Evolutionary conservation across 768 basidiomycete species (phyloP), one percentile per base, ranked within the genome.

Genomic region (Boletus coccyginus): DNA sequence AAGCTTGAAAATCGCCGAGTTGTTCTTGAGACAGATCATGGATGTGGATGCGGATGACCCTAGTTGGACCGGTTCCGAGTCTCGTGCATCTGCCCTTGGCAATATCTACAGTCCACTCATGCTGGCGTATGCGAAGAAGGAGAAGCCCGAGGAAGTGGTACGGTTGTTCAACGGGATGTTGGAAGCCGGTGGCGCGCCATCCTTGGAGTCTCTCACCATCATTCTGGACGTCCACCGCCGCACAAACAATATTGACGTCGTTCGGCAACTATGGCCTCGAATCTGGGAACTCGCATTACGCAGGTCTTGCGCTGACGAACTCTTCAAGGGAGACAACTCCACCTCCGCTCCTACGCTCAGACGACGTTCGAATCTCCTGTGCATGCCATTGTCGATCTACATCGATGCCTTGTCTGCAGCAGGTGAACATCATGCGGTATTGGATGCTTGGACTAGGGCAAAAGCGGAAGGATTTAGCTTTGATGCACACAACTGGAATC

Each of bases 401-500:
- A 83, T 97, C 57, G 86, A 92, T 60, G 79, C 83, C 7, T 74
- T 95, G 49, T 90, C 92, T 3, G 71, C 75, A 4, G 80, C 79
- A 0, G 88, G 87, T 2, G 66, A 75, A 38, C 87, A 94, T 62
- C 59, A 66, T 9, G 81, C 85, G 56, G 78, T 95, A 44, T 80
- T 85, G 16, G 65, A 67, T 4, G 75, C 80, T 0, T 98, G 96
- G 94, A 73, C 75, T n/a, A 67, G 74, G 32, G 78, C 91, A 48
- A 80, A 81, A 57, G 60, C 70, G 12, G 70, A 76, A 11, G 90
- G 91, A 2, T 88, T 95, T 62, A 77, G 77, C 13, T 92, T 94
- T 68, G 92, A 95, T 67, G 81, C 89, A 13, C 85, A 89, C 63
- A 98, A 97, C 69, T 98, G 93, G 90, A 97, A 96, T 65, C 85